Base-by-base conservation (phyloP, 2,329 filamentous ascomycete species). In the Coniochaeta ligniaria region DNA sequence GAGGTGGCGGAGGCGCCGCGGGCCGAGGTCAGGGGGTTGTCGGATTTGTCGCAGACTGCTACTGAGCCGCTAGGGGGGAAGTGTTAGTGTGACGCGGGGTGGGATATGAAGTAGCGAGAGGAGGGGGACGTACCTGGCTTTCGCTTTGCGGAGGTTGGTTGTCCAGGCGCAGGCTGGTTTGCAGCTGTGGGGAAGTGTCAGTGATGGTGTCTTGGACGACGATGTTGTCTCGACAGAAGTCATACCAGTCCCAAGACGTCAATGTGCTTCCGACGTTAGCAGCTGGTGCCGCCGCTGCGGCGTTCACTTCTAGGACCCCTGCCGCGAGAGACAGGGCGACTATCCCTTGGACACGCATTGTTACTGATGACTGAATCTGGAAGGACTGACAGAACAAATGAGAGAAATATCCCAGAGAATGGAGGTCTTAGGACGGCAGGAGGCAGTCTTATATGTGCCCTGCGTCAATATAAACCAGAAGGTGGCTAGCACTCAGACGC, bases 111-210 rank as follows among this genome's bases (percentile, higher is more conserved):
- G 2, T 14, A 22, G 8, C 3, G 22, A 31, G 35, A n/a, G n/a
- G 35, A 28, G 31, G 24, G 24, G 24, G 24, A 11, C 61, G 22
- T 57, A 65, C 60, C 54, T 61, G 38, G 63, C 63, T 17, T 54
- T 57, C n/a, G 60, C 54, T 16, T 62, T 60, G 6, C 38, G 47
- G 14, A 65, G 61, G 26, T 38, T 61, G n/a, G 33, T 58, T 5
- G 41, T 55, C 65, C 65, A 66, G n/a, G 62, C 62, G 55, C 65
- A 66, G 8, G 65, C 65, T 12, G 65, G 65, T 41, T 66, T 66
- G 55, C 65, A 66, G 52, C 65, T 64, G 56, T 64, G 56, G 31
- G 7, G 20, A 14, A n/a, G 36, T 35, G 31, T 59, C 50, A 60
- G 60, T 12, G 38, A 20, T 4, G n/a, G 38, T 5, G 7, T 26